Evolutionary conservation across 257 asterid genomes (phyloP), one percentile per base, ranked within the genome.

Genomic region (Solanum pimpinellifolium): DNA sequence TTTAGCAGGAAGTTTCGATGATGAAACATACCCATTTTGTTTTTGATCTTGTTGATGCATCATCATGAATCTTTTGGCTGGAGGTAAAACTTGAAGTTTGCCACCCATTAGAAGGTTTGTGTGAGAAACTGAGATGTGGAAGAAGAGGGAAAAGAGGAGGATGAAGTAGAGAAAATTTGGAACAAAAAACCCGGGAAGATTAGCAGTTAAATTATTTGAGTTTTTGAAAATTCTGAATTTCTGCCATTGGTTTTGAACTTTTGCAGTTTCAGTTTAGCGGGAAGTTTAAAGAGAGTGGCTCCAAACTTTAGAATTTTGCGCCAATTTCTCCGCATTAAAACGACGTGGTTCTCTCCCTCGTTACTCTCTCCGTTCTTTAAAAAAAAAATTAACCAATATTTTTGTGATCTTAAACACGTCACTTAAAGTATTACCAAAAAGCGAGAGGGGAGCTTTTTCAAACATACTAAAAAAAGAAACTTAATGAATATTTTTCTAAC

Each of bases 51-150:
- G 88, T 72, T 88, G 72, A 7, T 92, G 97, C 84, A 88, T 82
- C 35, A 93, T 84, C 87, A 86, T 93, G 98, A 88, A 94, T 78
- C 99, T 91, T 89, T 96, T 95, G 90, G 87, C 93, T 73, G 98
- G 97, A 42, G 99, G 99, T 66, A 95, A 88, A 31, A 86, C 86
- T 14, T 92, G 88, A 27, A 89, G 86, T 16, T 74, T 90, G 93
- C 86, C 84, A 81, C 91, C 93, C 97, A 94, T 94, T 89, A 37
- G 76, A 56, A 11, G 62, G 25, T 65, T 65, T 72, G 21, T 41
- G 47, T 27, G 74, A 33, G 80, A 3, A 68, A 44, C 47, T 42
- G 15, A 62, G 46, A 84, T 25, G 76, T 23, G 70, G 6, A 60
- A 33, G 42, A 59, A 66, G 62, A 41, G 42, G 87, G 33, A 39